Base-by-base conservation (phyloP, 2,329 filamentous ascomycete species). In the Hirsutella thompsonii region DNA sequence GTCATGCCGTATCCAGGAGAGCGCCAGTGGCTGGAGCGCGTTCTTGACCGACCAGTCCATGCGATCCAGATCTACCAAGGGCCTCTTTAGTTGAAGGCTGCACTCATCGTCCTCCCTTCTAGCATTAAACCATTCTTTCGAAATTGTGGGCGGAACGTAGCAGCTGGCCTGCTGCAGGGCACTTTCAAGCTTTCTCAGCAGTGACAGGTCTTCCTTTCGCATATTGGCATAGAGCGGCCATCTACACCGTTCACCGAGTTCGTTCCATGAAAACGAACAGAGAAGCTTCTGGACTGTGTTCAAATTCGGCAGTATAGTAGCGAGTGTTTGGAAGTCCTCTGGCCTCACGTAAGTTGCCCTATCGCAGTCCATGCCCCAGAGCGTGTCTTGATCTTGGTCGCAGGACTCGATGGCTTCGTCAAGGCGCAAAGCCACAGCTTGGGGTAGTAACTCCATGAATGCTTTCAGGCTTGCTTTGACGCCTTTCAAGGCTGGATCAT, bases 261-360 rank as follows among this genome's bases (percentile, higher is more conserved):
- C 47, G 23, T 55, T 49, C 41, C 62, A 70, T 39, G 66, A 55
- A 23, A 59, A 54, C 1, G 63, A 43, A 20, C 47, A 51, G 10
- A 52, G 16, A 3, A 39, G 49, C 52, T 34, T 57, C 40, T 68
- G 64, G 1, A 46, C 44, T 14, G 53, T 43, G 19, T 56, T 58
- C 8, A 63, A 47, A 0, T 30, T 16, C 1, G 10, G 3, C 33
- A 62, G 52, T 19, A 62, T 52, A 1, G 38, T 6, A 1, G 32
- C 5, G 4, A 61, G 43, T 9, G 28, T 33, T 2, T 47, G 36
- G 23, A 55, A 58, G n/a, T 62, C 51, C 20, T 38, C 39, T 1
- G 51, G 49, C 20, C 59, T 48, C 10, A 66, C 51, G 41, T 64
- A 66, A n/a, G 56, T 58, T 3, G 52, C 50, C 14, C 64, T 59